Percentiles rank a stretch among this genome's conserved stretches.
Evolutionary conservation across 148 eudicot genomes (phyloP).

Genomic region (Silene latifolia): DNA sequence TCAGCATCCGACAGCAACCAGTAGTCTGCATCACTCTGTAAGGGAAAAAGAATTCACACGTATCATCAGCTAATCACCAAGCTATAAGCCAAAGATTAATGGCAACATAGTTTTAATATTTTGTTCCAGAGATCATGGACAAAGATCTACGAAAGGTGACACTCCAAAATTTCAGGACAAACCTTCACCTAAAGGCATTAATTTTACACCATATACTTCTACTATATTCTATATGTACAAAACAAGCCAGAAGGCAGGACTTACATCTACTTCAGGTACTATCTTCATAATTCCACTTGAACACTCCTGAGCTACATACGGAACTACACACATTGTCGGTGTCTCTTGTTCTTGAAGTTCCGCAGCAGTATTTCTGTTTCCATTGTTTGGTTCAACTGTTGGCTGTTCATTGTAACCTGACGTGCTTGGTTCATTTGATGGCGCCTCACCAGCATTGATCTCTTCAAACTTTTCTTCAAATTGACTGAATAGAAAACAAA

Average conservation of each 20-base stretch:
- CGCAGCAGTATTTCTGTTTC: conserved; percentile 26
- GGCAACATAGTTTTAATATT: neutral
- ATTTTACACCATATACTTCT: neutral
- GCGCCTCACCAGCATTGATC: conserved; percentile 55
- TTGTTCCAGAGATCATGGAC: neutral
- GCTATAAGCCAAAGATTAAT: neutral
- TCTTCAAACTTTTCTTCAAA: conserved; percentile 96
- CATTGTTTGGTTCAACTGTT: conserved; percentile 27
- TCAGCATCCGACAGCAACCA: conserved; percentile 86
- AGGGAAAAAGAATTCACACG: conserved; percentile 15
- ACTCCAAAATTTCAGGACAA: neutral
- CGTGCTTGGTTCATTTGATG: conserved; percentile 45
- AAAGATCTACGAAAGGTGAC: neutral
- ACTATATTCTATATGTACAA: neutral
- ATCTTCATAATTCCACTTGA: conserved; percentile 87
- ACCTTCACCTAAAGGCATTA: neutral
- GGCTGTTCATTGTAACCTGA: conserved; percentile 35
- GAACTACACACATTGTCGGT: conserved; percentile 39
- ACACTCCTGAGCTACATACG: conserved; percentile 58
- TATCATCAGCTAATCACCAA: neutral
- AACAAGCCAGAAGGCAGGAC: conserved; percentile 33
- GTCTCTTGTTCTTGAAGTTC: conserved; percentile 46
- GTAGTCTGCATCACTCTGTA: conserved; percentile 89
- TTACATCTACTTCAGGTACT: conserved; percentile 90
- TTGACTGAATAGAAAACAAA: conserved; percentile 45